Evolutionary conservation across 176 grass and related monocot species (phyloP).

Genomic region (Cocos nucifera): DNA sequence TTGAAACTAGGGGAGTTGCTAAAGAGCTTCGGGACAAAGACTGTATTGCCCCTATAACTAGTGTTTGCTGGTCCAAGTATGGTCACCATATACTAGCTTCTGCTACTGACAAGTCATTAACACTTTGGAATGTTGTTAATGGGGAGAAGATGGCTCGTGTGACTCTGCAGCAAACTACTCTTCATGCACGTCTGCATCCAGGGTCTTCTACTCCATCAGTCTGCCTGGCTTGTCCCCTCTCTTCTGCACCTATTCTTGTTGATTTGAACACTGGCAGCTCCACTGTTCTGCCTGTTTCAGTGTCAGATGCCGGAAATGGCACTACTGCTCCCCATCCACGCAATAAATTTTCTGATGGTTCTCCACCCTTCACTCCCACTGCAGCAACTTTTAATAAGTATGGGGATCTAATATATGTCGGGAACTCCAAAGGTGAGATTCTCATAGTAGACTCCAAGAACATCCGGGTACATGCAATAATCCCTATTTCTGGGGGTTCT

Average conservation of each 20-base stretch:
- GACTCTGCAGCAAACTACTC: conserved; percentile 90
- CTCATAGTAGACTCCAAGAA: conserved; percentile 71
- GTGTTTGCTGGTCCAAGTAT: conserved; percentile 81
- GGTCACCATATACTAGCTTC: conserved; percentile 89
- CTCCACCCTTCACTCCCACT: conserved; percentile 83
- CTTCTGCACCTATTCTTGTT: conserved; percentile 90
- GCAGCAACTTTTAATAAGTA: conserved; percentile 88
- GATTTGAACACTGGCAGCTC: conserved; percentile 74
- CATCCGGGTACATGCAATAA: conserved; percentile 58
- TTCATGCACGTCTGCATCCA: conserved; percentile 76
- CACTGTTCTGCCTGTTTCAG: conserved; percentile 74
- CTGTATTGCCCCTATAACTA: conserved; percentile 84
- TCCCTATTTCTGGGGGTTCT: conserved; percentile 60
- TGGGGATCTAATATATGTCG: conserved; percentile 88
- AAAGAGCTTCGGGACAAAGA: conserved; percentile 85
- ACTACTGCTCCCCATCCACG: conserved; percentile 41
- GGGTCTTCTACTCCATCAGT: conserved; percentile 47
- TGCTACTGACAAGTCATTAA: conserved; percentile 89
- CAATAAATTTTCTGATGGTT: conserved; percentile 88
- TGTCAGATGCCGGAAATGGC: conserved; percentile 42
- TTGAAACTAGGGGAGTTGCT: conserved; percentile 91
- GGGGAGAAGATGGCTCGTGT: conserved; percentile 68
- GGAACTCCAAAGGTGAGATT: conserved; percentile 95
- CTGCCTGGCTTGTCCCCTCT: conserved; percentile 91
- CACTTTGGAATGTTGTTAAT: conserved; percentile 78